Percentiles rank a stretch among this genome's conserved stretches.
Evolutionary conservation across 768 basidiomycete species (phyloP).

Genomic region (Lyophyllum semitale): DNA sequence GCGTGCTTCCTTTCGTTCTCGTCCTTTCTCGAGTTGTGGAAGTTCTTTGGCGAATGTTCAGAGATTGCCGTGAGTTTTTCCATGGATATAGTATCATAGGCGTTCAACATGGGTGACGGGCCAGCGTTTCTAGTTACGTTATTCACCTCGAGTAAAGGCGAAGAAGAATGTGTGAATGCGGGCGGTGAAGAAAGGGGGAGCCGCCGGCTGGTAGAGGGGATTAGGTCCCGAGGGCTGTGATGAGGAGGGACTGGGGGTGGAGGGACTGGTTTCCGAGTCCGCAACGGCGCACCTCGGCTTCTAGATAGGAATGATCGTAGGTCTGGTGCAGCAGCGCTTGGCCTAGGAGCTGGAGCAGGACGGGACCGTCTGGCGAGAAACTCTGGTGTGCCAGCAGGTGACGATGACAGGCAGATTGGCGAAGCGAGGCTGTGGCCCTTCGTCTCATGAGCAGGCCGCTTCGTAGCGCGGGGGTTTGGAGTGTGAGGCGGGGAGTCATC

Average conservation of each 20-base stretch:
- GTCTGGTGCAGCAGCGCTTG: background rate
- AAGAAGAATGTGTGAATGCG: background rate
- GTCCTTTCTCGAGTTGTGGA: background rate
- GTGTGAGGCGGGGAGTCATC: background rate
- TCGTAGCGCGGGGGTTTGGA: slow-evolving; percentile 9
- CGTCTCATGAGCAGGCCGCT: background rate
- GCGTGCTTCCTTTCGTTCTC: background rate
- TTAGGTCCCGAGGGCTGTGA: background rate
- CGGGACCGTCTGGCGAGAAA: background rate
- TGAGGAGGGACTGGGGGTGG: background rate
- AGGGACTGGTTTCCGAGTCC: background rate
- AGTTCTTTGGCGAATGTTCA: background rate
- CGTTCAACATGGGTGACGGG: background rate
- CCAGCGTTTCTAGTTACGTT: background rate
- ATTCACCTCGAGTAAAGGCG: slow-evolving; percentile 13
- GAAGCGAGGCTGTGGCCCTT: slow-evolving; percentile 21
- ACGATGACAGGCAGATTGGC: slow-evolving; percentile 25
- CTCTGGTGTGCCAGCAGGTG: slow-evolving; percentile 8
- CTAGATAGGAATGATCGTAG: background rate
- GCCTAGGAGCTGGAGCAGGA: background rate
- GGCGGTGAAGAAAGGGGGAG: slow-evolving; percentile 1
- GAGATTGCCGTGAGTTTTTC: background rate
- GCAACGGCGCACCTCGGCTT: background rate
- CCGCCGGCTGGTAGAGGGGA: slow-evolving; percentile 1
- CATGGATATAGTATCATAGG: background rate